Base-by-base conservation (phyloP, 805 yeast genomes). In the Schizosaccharomyces lindneri region DNA sequence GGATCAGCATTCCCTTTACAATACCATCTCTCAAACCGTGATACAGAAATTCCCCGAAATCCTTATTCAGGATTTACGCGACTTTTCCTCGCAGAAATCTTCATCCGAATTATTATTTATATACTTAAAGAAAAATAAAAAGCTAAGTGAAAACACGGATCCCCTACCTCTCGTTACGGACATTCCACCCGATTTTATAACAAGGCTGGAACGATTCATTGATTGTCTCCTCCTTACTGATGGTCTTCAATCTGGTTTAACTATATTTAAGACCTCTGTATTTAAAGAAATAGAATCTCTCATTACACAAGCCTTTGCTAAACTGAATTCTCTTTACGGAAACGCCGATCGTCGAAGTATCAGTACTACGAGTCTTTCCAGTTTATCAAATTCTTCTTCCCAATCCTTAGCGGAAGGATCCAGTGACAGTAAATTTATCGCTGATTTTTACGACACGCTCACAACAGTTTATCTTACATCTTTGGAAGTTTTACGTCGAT, bases 401-500 rank as follows among this genome's bases (percentile, higher is more conserved):
- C n/a, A 19, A 3, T 43, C 48, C n/a, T 43, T 19, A 43, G 17
- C 48, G 48, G 48, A 17, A 5, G 21, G 21, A n/a, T 19, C 48
- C 21, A n/a, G 6, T 43, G 21, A 43, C 1, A 43, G 48, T 19
- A 43, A n/a, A 5, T 19, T 1, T 24, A 46, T 9, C 11, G 11
- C 51, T 7, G 51, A 46, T 11, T 46, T 15, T 17, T n/a, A n/a
- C 11, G 11, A 46, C 21, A 46, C n/a, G 51, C 27, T 46, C 27
- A 17, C 51, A 9, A 46, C 13, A 19, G 82, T 82, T 3, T 86
- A 79, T 65, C 72, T 85, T 0, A 77, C 79, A 24, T 74, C 84
- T 2, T 80, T 87, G 0, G 94, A 85, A 67, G 81, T 87, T 21
- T 73, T 88, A 31, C 74, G 90, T 64, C 77, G 95, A 63, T 73